These are phyloP conservation scores for Lepiota brunneoincarnata DNA, from an alignment of 768 basidiomycete genomes.

Conservation along the genomic window DNA sequence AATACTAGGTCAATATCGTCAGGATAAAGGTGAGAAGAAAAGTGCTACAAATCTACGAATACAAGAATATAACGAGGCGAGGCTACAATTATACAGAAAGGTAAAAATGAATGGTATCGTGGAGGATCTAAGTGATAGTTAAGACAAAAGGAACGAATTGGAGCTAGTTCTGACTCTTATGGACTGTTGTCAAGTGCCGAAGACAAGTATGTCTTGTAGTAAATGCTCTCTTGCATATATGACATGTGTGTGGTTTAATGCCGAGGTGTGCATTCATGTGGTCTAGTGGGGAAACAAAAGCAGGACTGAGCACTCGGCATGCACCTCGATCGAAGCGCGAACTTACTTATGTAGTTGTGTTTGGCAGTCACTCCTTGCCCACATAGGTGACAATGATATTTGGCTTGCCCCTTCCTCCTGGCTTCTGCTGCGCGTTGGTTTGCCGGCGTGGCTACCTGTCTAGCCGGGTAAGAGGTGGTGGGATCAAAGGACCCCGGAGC, in stretches of 20 bases:
- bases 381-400: constrained; percentile 22
- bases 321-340: not conserved
- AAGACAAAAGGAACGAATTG: constrained; percentile 3
- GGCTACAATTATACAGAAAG: no score
- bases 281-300: not conserved
- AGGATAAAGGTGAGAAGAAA: no score
- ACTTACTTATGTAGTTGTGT: constrained; percentile 26
- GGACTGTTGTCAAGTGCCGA: constrained; percentile 17
- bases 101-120: no score
- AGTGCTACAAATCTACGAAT: no score
- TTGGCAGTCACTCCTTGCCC: constrained; percentile 23
- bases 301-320: not conserved
- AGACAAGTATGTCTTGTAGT: constrained; percentile 14
- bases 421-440: constrained; percentile 3
- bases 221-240: constrained; percentile 11
- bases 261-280: constrained; percentile 17
- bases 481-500: not conserved
- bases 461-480: not conserved
- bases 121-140: not conserved
- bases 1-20: no score
- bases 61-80: no score
- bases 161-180: constrained; percentile 1
- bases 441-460: constrained; percentile 5
- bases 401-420: constrained; percentile 20
- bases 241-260: constrained; percentile 14